Evolutionary conservation across 371 early-diverging fungal species (phyloP).

Genomic region (Lichtheimia ramosa): DNA sequence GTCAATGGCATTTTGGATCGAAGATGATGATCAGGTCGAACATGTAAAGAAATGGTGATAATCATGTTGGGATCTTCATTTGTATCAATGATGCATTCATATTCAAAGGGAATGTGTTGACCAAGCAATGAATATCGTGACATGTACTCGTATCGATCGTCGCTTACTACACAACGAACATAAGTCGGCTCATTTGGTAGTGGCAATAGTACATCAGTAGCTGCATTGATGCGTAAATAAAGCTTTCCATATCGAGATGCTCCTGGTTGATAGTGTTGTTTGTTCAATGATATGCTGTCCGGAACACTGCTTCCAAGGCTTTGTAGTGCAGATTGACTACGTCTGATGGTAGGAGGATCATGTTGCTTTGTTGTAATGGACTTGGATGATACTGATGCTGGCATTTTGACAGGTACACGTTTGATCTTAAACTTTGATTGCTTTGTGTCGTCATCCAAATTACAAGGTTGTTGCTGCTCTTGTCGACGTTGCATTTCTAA

Average conservation of each 20-base stretch:
- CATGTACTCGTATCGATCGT: constrained; percentile 50
- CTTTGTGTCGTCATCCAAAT: background rate
- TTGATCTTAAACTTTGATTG: constrained; percentile 8
- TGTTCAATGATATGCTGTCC: background rate
- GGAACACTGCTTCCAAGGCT: background rate
- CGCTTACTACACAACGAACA: constrained; percentile 48
- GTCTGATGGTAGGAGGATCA: background rate
- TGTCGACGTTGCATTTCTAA: background rate
- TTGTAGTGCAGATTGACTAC: background rate
- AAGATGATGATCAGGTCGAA: constrained; percentile 45
- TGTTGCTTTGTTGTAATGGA: too few species aligned
- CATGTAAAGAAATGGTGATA: constrained; percentile 41
- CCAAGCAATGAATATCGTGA: constrained; percentile 39
- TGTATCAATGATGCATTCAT: constrained; percentile 44
- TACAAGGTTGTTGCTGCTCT: background rate
- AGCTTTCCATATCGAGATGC: constrained; percentile 28
- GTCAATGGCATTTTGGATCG: constrained; percentile 24
- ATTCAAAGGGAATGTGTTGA: constrained; percentile 25
- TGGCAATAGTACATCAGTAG: constrained; percentile 39
- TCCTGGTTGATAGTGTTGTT: background rate
- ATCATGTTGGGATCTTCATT: constrained; percentile 31
- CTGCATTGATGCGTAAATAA: constrained; percentile 38
- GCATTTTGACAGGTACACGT: constrained; percentile 3
- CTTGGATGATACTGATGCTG: background rate
- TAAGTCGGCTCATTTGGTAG: constrained; percentile 44